Evolutionary conservation across 1,139 yeast genomes (phyloP).

Genomic region (Pichia sp.): DNA sequence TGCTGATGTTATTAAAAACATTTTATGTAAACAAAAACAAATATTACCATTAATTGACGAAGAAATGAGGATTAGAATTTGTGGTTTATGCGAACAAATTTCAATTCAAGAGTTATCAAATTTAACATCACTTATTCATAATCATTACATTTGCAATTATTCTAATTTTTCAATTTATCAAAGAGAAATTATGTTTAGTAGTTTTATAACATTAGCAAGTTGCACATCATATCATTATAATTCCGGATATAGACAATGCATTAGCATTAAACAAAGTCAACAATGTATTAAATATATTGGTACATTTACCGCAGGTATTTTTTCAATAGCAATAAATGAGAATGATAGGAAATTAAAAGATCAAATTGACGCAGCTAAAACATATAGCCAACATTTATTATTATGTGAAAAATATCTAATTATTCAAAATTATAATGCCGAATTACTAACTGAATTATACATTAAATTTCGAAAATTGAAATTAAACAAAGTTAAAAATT

Average conservation of each 20-base stretch:
- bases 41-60: constrained; percentile 3
- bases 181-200: constrained; percentile 5
- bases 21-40: constrained; percentile 7
- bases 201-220: constrained; percentile 4
- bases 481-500: not conserved
- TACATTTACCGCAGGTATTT: constrained; percentile 12
- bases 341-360: not conserved
- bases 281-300: constrained; percentile 8
- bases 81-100: constrained; percentile 6
- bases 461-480: not conserved
- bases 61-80: constrained; percentile 7
- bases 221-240: constrained; percentile 14
- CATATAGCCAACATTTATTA: not conserved
- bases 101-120: constrained; percentile 1
- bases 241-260: constrained; percentile 6
- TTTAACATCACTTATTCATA: constrained; percentile 6
- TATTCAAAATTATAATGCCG: constrained; percentile 5
- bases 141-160: constrained; percentile 8
- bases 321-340: constrained; percentile 9
- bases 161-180: not conserved
- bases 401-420: constrained; percentile 3
- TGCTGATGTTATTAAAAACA: constrained; percentile 9
- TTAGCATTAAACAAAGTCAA: constrained; percentile 7
- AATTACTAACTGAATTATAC: constrained; percentile 2
- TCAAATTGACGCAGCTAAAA: not conserved